Evolutionary conservation across 1,284 basidiomycete genomes (phyloP).

Genomic region (Ustilago nuda): DNA sequence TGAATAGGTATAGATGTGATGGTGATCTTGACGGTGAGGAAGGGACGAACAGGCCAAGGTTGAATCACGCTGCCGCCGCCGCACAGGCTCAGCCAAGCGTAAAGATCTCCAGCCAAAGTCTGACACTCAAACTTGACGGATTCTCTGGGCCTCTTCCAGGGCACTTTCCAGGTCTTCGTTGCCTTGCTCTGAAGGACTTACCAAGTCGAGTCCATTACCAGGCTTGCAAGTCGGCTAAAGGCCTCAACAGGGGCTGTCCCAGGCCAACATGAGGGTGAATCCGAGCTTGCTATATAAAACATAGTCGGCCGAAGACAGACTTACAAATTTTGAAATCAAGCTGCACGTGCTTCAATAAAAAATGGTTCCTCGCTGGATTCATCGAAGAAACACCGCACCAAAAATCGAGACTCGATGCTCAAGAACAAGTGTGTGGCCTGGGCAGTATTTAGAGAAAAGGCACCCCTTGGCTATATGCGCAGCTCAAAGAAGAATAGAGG

Average conservation of each 20-base stretch:
- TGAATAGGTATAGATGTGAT: constrained; percentile 45
- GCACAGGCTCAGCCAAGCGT: not conserved
- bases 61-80: constrained; percentile 11
- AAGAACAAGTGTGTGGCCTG: not conserved
- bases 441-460: too few relatives aligned
- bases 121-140: not conserved
- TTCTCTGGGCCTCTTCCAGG: not conserved
- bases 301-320: not conserved
- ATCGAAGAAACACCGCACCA: not conserved
- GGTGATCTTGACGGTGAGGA: constrained; percentile 46
- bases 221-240: not conserved
- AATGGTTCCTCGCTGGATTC: not conserved
- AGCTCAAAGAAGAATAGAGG: not conserved
- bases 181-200: too few relatives aligned
- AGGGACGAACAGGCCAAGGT: constrained; percentile 7
- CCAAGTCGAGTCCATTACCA: not conserved
- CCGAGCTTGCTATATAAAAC: not conserved
- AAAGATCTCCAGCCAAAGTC: not conserved
- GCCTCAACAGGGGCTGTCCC: not conserved
- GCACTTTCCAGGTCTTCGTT: not conserved
- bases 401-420: too few relatives aligned
- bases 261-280: not conserved
- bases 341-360: not conserved
- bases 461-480: too few relatives aligned
- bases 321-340: not conserved